A percentile compares a stretch with the other conserved stretches of the same genome.
Conservation (phyloP, 192 early-diverging fungal genomes). For the Phycomyces blakesleeanus region DNA sequence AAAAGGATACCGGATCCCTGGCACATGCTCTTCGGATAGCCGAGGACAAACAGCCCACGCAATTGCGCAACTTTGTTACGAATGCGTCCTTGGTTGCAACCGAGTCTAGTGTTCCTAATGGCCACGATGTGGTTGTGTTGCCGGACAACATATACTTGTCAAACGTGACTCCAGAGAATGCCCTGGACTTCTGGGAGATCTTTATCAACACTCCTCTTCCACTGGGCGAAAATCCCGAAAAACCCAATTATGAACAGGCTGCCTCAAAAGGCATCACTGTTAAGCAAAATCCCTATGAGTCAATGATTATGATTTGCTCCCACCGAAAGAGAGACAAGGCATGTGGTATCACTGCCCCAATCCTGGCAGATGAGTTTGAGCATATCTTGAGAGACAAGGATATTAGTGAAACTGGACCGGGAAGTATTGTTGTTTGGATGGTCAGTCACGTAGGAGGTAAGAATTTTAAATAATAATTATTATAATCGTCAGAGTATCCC, state of each 20-base stretch:
- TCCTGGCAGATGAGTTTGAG: constrained; percentile 49
- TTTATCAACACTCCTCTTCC: constrained; percentile 22
- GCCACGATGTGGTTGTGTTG: constrained; percentile 37
- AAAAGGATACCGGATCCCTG: constrained; percentile 32
- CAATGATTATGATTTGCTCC: constrained; percentile 52
- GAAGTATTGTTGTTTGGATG: constrained; percentile 39
- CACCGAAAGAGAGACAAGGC: constrained; percentile 52
- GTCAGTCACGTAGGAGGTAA: constrained; percentile 54
- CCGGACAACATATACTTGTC: constrained; percentile 47
- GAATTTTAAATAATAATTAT: neutral
- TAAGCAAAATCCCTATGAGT: constrained; percentile 33
- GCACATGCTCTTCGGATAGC: constrained; percentile 9
- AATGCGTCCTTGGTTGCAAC: constrained; percentile 29
- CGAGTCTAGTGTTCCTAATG: constrained; percentile 28
- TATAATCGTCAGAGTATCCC: neutral
- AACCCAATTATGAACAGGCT: neutral
- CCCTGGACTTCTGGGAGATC: constrained; percentile 37
- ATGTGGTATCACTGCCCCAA: constrained; percentile 47
- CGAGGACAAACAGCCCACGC: neutral
- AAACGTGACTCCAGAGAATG: constrained; percentile 37
- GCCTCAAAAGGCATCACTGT: constrained; percentile 5
- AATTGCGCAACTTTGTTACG: constrained; percentile 34
- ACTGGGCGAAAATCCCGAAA: neutral
- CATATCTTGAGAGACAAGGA: constrained; percentile 39
- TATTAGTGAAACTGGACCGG: constrained; percentile 39